Conservation (phyloP, 1,284 basidiomycete genomes). For the Austroboletus niveus region DNA sequence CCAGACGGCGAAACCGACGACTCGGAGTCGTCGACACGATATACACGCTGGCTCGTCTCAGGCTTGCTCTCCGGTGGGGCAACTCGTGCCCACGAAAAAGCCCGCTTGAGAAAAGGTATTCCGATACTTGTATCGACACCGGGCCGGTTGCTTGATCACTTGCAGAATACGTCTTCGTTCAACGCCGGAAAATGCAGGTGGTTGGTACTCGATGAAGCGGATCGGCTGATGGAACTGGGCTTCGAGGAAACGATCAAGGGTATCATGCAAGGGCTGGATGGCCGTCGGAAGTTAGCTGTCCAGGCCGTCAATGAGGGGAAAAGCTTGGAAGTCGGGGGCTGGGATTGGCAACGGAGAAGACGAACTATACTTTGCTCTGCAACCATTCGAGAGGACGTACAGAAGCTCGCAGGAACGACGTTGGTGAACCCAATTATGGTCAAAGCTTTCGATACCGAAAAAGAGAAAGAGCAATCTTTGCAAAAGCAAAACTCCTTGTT, state of each 20-base stretch:
- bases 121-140: conserved; percentile 93
- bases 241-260: conserved; percentile 91
- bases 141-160: conserved; percentile 90
- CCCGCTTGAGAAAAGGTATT: conserved; percentile 65
- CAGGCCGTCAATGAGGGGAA: conserved; percentile 72
- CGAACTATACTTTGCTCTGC: conserved; percentile 95
- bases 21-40: conserved; percentile 46
- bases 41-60: conserved; percentile 93
- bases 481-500: conserved; percentile 13
- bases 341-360: conserved; percentile 78
- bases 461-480: conserved; percentile 18
- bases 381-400: conserved; percentile 93
- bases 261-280: conserved; percentile 85
- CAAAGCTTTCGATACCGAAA: conserved; percentile 57
- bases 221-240: conserved; percentile 95
- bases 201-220: conserved; percentile 97
- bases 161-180: conserved; percentile 92
- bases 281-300: conserved; percentile 69
- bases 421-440: conserved; percentile 73
- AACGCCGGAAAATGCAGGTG: conserved; percentile 93
- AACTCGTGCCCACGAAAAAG: conserved; percentile 71
- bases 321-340: conserved; percentile 73
- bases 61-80: conserved; percentile 85
- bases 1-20: conserved; percentile 53
- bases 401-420: conserved; percentile 86